Base-by-base conservation (phyloP, 2,329 filamentous ascomycete genomes). In the Alternaria sp. region DNA sequence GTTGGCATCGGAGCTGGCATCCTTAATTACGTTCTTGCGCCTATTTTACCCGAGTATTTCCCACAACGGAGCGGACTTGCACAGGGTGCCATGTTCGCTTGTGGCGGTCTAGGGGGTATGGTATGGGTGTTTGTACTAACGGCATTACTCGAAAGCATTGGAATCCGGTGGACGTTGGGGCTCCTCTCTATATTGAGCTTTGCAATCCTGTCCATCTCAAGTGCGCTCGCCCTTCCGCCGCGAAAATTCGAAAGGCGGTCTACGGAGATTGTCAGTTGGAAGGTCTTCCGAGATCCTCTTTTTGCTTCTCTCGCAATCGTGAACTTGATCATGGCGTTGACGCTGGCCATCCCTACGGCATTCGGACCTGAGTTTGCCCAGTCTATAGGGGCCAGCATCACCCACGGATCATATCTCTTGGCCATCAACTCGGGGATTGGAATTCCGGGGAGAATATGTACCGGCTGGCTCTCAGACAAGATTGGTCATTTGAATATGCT, bases 1-100 rank as follows among this genome's bases (percentile, higher is more conserved):
- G 76, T 79, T 42, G 81, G 82, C 7, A 47, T 81, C 18, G 81
- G 81, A n/a, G 78, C 77, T 66, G 82, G 80, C 11, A 69, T 84
- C 38, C 58, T 83, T 22, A 81, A 81, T 55, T 82, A 81, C 53
- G 78, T 81, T 8, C 74, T 84, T 28, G 68, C 83, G 3, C 79
- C 77, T 14, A 80, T 82, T 3, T 80, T 82, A 9, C 82, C 83
- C 0, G 83, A 85, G 66, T 85, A 84, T 63, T 85, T 85, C 61
- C 79, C 75, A 34, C 76, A 73, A n/a, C 80, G 82, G 59, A 78
- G 81, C 7, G 83, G 82, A 6, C 53, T 68, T 20, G 69, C 69
- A 5, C 68, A 71, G 54, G 70, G 70, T 4, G 39, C 59, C n/a
- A 59, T 60, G 36, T 55, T 51, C 42, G 58, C 59, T 48, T 62